Percentiles rank a stretch among this genome's conserved stretches.
Conservation (phyloP, 2,329 filamentous ascomycete species). For the Boeremia exigua region DNA sequence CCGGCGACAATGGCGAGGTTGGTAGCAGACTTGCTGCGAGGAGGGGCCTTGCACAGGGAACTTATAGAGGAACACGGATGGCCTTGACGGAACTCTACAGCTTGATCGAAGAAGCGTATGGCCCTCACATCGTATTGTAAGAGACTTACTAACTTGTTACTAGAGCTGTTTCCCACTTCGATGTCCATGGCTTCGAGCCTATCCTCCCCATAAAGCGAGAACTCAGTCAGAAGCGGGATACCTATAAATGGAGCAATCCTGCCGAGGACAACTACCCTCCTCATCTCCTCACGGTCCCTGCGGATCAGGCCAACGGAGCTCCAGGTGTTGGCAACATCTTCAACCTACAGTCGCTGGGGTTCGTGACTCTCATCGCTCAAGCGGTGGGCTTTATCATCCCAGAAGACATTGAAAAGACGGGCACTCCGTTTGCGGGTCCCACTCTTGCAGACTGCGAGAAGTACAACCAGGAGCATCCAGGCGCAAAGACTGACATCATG, state of each 20-base stretch:
- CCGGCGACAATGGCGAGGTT: background rate
- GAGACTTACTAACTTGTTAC: background rate
- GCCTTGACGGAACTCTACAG: slow-evolving; percentile 14
- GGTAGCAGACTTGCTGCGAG: background rate
- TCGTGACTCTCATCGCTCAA: background rate
- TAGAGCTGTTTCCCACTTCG: slow-evolving; percentile 10
- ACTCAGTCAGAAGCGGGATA: slow-evolving; percentile 2
- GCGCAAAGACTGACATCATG: slow-evolving; percentile 17
- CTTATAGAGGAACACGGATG: slow-evolving; percentile 10
- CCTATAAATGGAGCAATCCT: slow-evolving; percentile 9
- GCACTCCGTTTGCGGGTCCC: slow-evolving; percentile 13
- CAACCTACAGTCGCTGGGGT: background rate
- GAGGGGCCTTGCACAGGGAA: slow-evolving; percentile 5
- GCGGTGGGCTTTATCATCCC: slow-evolving; percentile 11
- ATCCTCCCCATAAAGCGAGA: slow-evolving; percentile 12
- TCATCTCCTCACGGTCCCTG: slow-evolving; percentile 3
- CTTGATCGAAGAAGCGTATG: slow-evolving; percentile 13
- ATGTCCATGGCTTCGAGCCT: slow-evolving; percentile 12
- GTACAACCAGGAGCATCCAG: slow-evolving; percentile 9
- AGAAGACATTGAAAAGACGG: background rate
- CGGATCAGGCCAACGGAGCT: background rate
- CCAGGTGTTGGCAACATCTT: slow-evolving; percentile 7
- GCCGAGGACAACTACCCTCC: slow-evolving; percentile 2
- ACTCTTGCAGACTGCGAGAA: slow-evolving; percentile 15
- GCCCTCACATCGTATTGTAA: too few species aligned